A percentile compares a stretch with the other conserved stretches of the same genome.
These are phyloP conservation scores for Vigna nakashimae DNA, from an alignment of 306 rosid species.

Conservation along the genomic window DNA sequence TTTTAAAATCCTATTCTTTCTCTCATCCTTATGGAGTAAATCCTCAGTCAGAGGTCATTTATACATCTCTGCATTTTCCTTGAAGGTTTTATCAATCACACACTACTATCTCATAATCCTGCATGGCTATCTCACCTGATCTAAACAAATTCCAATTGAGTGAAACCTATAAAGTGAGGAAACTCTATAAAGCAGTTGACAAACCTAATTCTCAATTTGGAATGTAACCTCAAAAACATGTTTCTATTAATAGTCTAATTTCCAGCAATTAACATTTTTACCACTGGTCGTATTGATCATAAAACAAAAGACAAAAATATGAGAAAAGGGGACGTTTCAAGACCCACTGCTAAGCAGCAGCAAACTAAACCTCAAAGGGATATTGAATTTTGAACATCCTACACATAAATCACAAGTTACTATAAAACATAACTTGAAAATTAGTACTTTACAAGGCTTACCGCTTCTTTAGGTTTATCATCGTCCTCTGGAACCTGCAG, in stretches of 20 bases:
- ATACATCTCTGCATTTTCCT: too few relatives aligned
- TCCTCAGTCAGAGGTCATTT: too few relatives aligned
- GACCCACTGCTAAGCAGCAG: constrained; percentile 1
- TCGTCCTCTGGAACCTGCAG: constrained; percentile 59
- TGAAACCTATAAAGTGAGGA: background rate
- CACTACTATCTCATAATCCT: background rate
- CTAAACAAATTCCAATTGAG: background rate
- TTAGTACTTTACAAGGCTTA: constrained; percentile 32
- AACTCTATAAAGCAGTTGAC: constrained; percentile 1
- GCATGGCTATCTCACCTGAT: too few relatives aligned
- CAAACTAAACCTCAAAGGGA: background rate
- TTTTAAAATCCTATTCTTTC: too few relatives aligned
- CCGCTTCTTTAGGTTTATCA: constrained; percentile 48
- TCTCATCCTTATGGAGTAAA: too few relatives aligned
- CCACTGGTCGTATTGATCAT: background rate
- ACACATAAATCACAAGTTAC: constrained; percentile 4
- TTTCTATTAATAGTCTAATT: constrained; percentile 7
- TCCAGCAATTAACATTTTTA: constrained; percentile 8
- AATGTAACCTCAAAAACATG: constrained; percentile 11
- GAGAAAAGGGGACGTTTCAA: background rate
- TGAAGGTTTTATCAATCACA: too few relatives aligned
- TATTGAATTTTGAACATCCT: constrained; percentile 23
- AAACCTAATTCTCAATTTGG: background rate
- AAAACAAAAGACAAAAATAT: background rate
- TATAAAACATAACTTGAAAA: constrained; percentile 29